These are phyloP conservation scores for Apiotrichum domesticum DNA, from an alignment of 1,284 basidiomycete species.

Conservation along the genomic window DNA sequence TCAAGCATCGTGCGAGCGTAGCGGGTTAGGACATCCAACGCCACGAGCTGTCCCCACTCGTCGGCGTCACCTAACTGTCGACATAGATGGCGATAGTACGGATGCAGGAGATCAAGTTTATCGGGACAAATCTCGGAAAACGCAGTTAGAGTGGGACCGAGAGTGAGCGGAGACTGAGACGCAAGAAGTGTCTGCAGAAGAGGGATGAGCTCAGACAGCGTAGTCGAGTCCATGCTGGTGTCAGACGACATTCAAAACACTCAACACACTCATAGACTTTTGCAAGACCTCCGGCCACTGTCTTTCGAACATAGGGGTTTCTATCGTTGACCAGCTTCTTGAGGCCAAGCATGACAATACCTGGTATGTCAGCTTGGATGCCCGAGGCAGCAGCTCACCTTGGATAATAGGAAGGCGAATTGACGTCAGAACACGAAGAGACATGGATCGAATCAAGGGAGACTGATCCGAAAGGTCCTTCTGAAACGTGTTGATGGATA, in stretches of 20 bases:
- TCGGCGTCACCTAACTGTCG: conserved; percentile 80
- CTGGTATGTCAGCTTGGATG: conserved; percentile 15
- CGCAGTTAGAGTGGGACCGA: conserved; percentile 78
- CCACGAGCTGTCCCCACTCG: conserved; percentile 87
- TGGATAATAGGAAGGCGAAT: conserved; percentile 80
- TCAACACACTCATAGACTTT: conserved; percentile 70
- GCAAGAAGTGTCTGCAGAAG: conserved; percentile 69
- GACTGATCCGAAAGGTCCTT: conserved; percentile 88
- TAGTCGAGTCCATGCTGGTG: conserved; percentile 63
- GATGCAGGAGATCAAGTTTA: conserved; percentile 77
- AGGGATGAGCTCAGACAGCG: conserved; percentile 65
- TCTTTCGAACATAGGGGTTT: conserved; percentile 90
- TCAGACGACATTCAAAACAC: background rate
- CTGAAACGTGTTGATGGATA: conserved; percentile 99
- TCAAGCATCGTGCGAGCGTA: conserved; percentile 82
- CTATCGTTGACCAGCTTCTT: conserved; percentile 84
- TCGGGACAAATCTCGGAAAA: conserved; percentile 79
- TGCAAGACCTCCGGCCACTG: conserved; percentile 79
- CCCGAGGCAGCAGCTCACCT: conserved; percentile 46
- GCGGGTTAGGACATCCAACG: conserved; percentile 63
- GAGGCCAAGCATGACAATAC: conserved; percentile 79
- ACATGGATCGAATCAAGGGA: conserved; percentile 90
- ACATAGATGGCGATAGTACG: conserved; percentile 80
- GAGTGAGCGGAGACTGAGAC: conserved; percentile 78
- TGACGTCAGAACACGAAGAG: conserved; percentile 83